Base-by-base conservation (phyloP, 2,329 filamentous ascomycete genomes). In the Macroventuria anomochaeta region DNA sequence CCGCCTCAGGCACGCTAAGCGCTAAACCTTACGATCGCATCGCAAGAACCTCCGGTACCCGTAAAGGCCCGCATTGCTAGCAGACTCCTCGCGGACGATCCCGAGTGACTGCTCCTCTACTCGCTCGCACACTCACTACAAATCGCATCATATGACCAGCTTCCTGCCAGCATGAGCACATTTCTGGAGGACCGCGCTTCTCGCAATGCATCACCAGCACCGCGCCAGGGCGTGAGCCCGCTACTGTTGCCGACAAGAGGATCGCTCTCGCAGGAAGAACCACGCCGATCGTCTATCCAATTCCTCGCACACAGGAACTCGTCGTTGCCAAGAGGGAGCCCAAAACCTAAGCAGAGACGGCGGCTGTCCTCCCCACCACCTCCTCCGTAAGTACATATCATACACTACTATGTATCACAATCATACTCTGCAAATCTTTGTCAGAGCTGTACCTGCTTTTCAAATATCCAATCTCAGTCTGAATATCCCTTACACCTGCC, bases 281-380 rank as follows among this genome's bases (percentile, higher is more conserved):
- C 59, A 46, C 68, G 73, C 25, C 71, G 73, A n/a, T 67, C 72
- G 15, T 73, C 72, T 6, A 73, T 76, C 25, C 74, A 76, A 57
- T 76, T 76, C 52, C 59, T 71, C 37, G 54, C 71, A 25, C 71
- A 74, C 40, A 53, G 67, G 32, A 70, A 70, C 57, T 46, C 64
- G 31, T 61, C 65, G 15, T 58, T 69, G 6, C 71, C 71, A 17
- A 64, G 62, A 60, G 70, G 70, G 12, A 70, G 63, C 41, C 72
- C 71, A 5, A 73, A 68, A 55, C 57, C 62, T 46, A 69, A 68
- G 47, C 64, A 66, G 46, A 66, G 66, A 57, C 68, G 74, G 29
- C 70, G 73, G 15, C 63, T 76, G 55, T 75, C 73, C 40, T 75
- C 73, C 44, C 75, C 75, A 59, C 75, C 75, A 15, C 75, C 75